These are phyloP conservation scores for Plasmodium coatneyi DNA, from an alignment of 169 alveolate genomes.

Conservation along the genomic window DNA sequence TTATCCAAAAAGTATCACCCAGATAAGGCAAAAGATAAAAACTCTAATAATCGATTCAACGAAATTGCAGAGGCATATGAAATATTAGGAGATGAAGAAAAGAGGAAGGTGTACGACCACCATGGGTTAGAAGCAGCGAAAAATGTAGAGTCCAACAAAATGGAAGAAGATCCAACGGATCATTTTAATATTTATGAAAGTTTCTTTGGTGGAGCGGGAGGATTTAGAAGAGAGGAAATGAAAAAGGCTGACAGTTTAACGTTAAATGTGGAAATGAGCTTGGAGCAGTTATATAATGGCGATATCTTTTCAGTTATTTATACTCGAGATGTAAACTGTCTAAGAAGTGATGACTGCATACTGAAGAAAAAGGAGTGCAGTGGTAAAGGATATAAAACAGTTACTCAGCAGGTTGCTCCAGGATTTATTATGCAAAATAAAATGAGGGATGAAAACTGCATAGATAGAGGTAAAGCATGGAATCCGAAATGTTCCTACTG, in stretches of 20 bases:
- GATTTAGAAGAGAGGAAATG: slow-evolving; percentile 77
- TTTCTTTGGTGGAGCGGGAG: slow-evolving; percentile 82
- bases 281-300: slow-evolving; percentile 86
- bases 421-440: slow-evolving; percentile 90
- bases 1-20: slow-evolving; percentile 92
- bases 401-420: slow-evolving; percentile 88
- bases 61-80: slow-evolving; percentile 94
- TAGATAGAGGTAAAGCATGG: slow-evolving; percentile 89
- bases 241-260: slow-evolving; percentile 84
- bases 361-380: slow-evolving; percentile 85
- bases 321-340: slow-evolving; percentile 82
- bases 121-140: slow-evolving; percentile 93
- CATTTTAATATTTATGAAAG: slow-evolving; percentile 80
- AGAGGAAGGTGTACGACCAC: slow-evolving; percentile 90
- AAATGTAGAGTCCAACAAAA: slow-evolving; percentile 74
- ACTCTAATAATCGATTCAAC: slow-evolving; percentile 89
- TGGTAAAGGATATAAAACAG: slow-evolving; percentile 83
- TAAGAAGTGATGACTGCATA: slow-evolving; percentile 86
- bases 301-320: slow-evolving; percentile 78
- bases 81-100: slow-evolving; percentile 90
- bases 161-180: slow-evolving; percentile 74
- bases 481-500: slow-evolving; percentile 78
- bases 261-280: slow-evolving; percentile 78
- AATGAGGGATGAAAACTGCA: slow-evolving; percentile 86
- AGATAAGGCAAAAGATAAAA: slow-evolving; percentile 88